Conservation (phyloP, 2,329 filamentous ascomycete genomes). For the Saccharata proteae region DNA sequence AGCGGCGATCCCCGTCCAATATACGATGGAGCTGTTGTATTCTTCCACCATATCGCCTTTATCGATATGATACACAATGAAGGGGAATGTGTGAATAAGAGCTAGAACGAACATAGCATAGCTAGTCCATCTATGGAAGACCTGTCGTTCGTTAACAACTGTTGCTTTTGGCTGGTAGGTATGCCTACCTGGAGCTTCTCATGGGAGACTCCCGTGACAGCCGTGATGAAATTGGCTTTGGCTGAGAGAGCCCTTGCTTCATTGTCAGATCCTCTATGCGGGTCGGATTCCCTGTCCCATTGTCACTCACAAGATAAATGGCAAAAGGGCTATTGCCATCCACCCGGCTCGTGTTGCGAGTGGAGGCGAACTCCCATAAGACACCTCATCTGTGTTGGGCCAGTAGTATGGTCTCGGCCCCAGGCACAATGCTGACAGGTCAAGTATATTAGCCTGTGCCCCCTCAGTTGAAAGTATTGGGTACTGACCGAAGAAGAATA, state of each 20-base stretch:
- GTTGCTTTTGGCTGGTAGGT: too few relatives aligned
- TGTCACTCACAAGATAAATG: slow-evolving; percentile 16
- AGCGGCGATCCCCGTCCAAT: slow-evolving; percentile 45
- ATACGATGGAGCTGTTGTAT: slow-evolving; percentile 35
- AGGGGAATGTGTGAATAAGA: slow-evolving; percentile 48
- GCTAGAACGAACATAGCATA: slow-evolving; percentile 44
- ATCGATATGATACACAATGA: slow-evolving; percentile 40
- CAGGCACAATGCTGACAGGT: slow-evolving; percentile 5
- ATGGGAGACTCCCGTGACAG: slow-evolving; percentile 42
- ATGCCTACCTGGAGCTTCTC: slow-evolving; percentile 39
- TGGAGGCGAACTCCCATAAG: slow-evolving; percentile 15
- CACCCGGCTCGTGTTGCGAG: slow-evolving; percentile 18
- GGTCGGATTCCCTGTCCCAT: too few relatives aligned
- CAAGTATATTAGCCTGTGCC: background rate
- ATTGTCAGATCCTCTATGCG: background rate
- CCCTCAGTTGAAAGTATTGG: background rate
- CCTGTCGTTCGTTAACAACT: background rate
- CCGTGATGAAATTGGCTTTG: slow-evolving; percentile 46
- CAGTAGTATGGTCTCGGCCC: slow-evolving; percentile 11
- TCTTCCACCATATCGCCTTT: slow-evolving; percentile 36
- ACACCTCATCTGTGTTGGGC: slow-evolving; percentile 7
- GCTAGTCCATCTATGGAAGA: slow-evolving; percentile 18
- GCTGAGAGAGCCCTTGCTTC: slow-evolving; percentile 29
- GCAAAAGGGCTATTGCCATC: slow-evolving; percentile 19
- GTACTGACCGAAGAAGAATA: slow-evolving; percentile 18